Base-by-base conservation (phyloP, 2,329 filamentous ascomycete genomes). In the Ceratocystiopsis minuta region DNA sequence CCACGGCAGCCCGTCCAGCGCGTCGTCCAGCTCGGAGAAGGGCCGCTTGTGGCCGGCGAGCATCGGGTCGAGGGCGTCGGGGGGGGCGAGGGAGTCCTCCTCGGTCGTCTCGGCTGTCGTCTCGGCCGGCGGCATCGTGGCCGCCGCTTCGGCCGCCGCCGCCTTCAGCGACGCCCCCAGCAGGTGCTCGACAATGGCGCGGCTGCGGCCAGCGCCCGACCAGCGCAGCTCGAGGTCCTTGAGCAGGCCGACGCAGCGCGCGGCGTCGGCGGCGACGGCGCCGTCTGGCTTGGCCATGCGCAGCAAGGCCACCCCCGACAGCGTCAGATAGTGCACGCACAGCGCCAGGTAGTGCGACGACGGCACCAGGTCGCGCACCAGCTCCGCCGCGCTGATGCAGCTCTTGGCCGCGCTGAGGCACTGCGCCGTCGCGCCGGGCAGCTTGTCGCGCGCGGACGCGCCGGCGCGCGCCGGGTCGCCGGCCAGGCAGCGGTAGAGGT, bases 321-420 rank as follows among this genome's bases (percentile, higher is more conserved):
- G 47, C 3, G 50, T 53, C 10, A 55, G 45, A 18, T 49, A 52
- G 37, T 55, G 50, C 4, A 54, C 48, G 16, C 52, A 55, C 7
- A 55, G 44, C 11, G 53, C 53, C 1, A 55, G 45, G 34, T 53
- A 44, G 37, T 55, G 53, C 9, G 52, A 53, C 10, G 53, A 48
- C 6, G 53, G 52, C 0, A 55, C 52, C 0, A 54, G 39, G 38
- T 51, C 48, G 14, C 49, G 48, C 5, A 51, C 48, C 2, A 55
- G 46, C 38, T 54, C 52, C 3, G 51, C 49, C 2, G 52, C 51
- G 35, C 50, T 51, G 34, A 55, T 53, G 35, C 52, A 55, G 33
- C 51, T 51, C 4, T 41, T 42, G 0, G 53, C 52, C 1, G 53
- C 53, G 28, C 49, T 52, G 13, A 52, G 46, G 37, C 51, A 54